Base-by-base conservation (phyloP, 2,329 filamentous ascomycete genomes). In the Colletotrichum euphorbiae region DNA sequence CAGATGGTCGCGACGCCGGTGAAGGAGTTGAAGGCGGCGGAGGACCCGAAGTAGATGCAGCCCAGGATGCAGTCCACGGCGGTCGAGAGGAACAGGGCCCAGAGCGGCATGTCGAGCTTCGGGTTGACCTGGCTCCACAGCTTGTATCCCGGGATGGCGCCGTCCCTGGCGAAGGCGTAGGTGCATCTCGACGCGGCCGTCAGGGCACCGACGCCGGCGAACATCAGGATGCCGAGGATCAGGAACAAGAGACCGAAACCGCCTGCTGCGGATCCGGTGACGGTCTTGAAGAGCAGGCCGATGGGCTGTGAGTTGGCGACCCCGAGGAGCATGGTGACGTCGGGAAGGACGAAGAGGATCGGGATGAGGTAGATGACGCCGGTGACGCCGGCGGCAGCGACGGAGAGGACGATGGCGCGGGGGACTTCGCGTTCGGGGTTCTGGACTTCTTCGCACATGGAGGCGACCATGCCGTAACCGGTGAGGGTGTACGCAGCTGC, bases 1-100 rank as follows among this genome's bases (percentile, higher is more conserved):
- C 91, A 93, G 75, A 94, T 93, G 4, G 91, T 94, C 1, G 91
- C 92, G 1, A 93, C 91, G 31, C 91, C 91, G 0, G 91, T 94
- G 78, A 94, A 94, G 9, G 89, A 90, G 81, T 91, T 91, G 81
- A 94, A 94, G 0, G 92, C 92, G 0, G 91, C 90, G 0, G 87
- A 86, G 1, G 89, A 92, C 9, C 92, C 92, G 71, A 94, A 93
- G 80, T 93, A 94, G 77, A 94, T 93, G 71, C 92, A 84, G 0
- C 91, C 92, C 0, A 94, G 84, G 11, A 94, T 80, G 72, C 88
- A 91, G 76, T 92, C 89, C 48, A 94, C 87, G 0, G 83, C 75
- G 0, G 91, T 90, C 0, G 91, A 93, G 2, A 94, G 82, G 3
- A 89, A 80, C 6, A 94, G 83, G 1, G 89, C 91, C 82, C 84